Base-by-base conservation (phyloP, 352 stramenopile genomes). In the Thalassiosira livingstoniorum region DNA sequence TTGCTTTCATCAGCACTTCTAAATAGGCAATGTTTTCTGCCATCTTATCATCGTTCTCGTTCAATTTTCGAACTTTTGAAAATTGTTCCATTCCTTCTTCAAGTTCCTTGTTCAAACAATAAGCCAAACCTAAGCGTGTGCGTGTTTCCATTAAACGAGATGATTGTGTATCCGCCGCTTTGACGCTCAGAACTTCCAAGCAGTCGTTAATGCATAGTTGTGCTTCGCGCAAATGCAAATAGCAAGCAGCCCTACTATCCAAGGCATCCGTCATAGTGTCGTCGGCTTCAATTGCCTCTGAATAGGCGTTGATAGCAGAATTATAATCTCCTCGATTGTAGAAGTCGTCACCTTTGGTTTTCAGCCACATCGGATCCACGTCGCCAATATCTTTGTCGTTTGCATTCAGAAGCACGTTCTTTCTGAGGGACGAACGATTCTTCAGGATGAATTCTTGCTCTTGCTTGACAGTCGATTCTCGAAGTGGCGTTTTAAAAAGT, bases 381-480 rank as follows among this genome's bases (percentile, higher is more conserved):
- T 91, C 75, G n/a, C 73, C 55, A 55, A 91, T 75, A 34, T 82
- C 70, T 0, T 15, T 57, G 13, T 58, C 66, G 27, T 13, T 51
- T 18, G 39, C 47, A 57, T 85, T 90, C 11, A 91, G 61, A 23
- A 91, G 62, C 4, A 45, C 72, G 35, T 91, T 86, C 31, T 86
- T 85, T 58, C 82, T 82, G 0, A 91, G 73, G 53, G 75, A 75
- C 25, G 63, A 55, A 53, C 74, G 54, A 54, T 91, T 85, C 58
- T 88, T 91, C 29, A 79, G 54, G n/a, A 91, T 75, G 68, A 88
- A 91, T 37, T 89, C 82, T 66, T 89, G 75, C 64, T 91, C 86
- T 37, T 82, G 72, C 23, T 74, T 80, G 0, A 78, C 66, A n/a
- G 83, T 89, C 2, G 78, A 88, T 71, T 91, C 82, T 64, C 86